phyloP scores from a whole-genome alignment of 2,329 filamentous ascomycete species.

The Paracamarosporium sp. region DNA sequence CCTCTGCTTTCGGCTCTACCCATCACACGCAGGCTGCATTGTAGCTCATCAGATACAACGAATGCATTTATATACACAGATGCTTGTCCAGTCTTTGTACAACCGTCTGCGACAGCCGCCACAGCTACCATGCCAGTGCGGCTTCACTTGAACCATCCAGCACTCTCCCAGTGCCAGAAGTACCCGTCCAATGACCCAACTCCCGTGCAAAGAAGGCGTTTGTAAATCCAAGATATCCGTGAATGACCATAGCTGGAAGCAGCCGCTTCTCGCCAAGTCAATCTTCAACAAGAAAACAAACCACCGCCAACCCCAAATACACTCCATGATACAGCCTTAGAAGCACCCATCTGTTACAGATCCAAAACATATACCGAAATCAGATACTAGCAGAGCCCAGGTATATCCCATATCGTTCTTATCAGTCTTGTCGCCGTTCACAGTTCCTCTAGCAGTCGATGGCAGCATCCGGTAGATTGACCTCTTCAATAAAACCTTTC shows the following conservation, averaged over 20 bases:
- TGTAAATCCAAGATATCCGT: background rate
- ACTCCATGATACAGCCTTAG: background rate
- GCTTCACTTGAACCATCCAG: background rate
- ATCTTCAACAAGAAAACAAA: background rate
- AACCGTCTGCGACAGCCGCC: background rate
- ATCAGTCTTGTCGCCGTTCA: too few relatives aligned
- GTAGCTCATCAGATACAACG: background rate
- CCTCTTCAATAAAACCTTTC: constrained; percentile 35
- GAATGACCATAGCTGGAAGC: background rate
- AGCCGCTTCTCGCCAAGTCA: background rate
- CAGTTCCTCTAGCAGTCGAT: constrained; percentile 14
- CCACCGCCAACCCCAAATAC: background rate
- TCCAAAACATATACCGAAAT: background rate
- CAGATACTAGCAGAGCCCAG: too few relatives aligned
- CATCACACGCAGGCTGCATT: background rate
- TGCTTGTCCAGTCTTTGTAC: background rate
- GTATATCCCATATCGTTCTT: background rate
- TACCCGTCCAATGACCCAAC: background rate
- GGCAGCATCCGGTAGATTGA: constrained; percentile 33
- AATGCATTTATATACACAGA: background rate
- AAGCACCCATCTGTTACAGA: background rate
- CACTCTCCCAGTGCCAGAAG: background rate
- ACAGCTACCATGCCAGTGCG: background rate
- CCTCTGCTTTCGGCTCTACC: background rate
- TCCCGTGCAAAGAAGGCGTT: background rate